Evolutionary conservation across 1,284 basidiomycete genomes (phyloP).

Genomic region (Ustanciosporium gigantosporum): DNA sequence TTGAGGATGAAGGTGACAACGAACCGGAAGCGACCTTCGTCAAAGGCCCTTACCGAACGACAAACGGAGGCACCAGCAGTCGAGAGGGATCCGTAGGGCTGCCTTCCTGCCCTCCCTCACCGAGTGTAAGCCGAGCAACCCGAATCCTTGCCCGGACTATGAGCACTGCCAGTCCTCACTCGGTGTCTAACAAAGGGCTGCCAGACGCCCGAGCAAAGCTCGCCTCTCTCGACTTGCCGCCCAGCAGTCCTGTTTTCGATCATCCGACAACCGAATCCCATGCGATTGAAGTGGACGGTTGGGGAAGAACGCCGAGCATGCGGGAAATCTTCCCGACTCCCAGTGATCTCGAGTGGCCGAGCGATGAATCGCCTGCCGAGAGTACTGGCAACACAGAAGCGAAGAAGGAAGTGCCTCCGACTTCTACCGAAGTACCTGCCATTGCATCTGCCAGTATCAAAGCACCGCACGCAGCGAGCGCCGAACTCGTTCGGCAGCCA

Average conservation of each 20-base stretch:
- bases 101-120: slow-evolving; percentile 25
- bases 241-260: slow-evolving; percentile 28
- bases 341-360: slow-evolving; percentile 35
- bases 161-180: slow-evolving; percentile 10
- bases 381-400: no score
- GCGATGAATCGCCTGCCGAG: slow-evolving; percentile 8
- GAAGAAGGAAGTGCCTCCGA: slow-evolving; percentile 2
- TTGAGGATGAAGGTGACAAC: slow-evolving; percentile 17
- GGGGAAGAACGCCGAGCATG: slow-evolving; percentile 38
- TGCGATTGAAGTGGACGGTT: slow-evolving; percentile 32
- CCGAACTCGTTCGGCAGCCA: not conserved
- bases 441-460: not conserved
- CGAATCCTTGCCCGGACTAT: slow-evolving; percentile 22
- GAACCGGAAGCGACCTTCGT: slow-evolving; percentile 12
- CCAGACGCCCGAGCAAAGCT: slow-evolving; percentile 14
- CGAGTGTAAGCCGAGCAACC: slow-evolving; percentile 11
- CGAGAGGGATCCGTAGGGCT: slow-evolving; percentile 25
- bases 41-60: slow-evolving; percentile 26
- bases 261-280: slow-evolving; percentile 20
- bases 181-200: not conserved
- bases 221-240: slow-evolving; percentile 28
- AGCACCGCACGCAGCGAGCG: not conserved
- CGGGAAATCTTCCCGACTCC: slow-evolving; percentile 45
- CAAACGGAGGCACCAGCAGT: slow-evolving; percentile 1
- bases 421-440: not conserved